Evolutionary conservation across 441 rosid species (phyloP).

Genomic region (Bocquillonia castaneifolia): DNA sequence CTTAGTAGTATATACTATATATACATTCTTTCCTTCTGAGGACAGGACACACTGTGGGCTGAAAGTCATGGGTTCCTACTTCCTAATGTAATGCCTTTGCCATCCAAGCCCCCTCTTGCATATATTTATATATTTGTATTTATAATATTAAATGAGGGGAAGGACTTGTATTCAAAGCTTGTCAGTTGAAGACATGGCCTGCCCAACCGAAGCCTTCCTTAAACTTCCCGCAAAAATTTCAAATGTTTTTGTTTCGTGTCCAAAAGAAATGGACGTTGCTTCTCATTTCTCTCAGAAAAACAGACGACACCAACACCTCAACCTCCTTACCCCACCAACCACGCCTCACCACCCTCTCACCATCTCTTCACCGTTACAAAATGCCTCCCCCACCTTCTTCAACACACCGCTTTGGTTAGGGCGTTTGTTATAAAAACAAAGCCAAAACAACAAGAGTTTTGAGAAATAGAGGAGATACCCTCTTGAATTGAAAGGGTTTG

Average conservation of each 20-base stretch:
- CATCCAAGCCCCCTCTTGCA: no score
- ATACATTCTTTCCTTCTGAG: no score
- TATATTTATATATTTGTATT: no score
- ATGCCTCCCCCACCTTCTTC: slow-evolving; percentile 28
- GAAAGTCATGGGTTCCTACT: no score
- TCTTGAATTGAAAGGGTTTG: no score
- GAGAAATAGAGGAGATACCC: no score
- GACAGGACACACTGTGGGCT: no score
- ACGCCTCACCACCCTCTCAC: slow-evolving; percentile 31
- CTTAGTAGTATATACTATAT: no score
- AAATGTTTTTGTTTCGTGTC: slow-evolving; percentile 20
- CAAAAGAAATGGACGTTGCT: slow-evolving; percentile 34
- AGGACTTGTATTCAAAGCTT: slow-evolving; percentile 23
- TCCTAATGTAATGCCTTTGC: no score
- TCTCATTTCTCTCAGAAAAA: slow-evolving; percentile 33
- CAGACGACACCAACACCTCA: slow-evolving; percentile 63
- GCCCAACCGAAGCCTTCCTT: slow-evolving; percentile 65
- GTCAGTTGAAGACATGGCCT: slow-evolving; percentile 46
- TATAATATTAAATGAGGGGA: neutral
- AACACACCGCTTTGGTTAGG: slow-evolving; percentile 21
- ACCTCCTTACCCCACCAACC: slow-evolving; percentile 58
- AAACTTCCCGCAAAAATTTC: slow-evolving; percentile 61
- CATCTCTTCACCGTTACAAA: slow-evolving; percentile 34
- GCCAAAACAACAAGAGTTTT: neutral
- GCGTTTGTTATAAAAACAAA: slow-evolving; percentile 20